phyloP scores from a whole-genome alignment of 208 protist genomes.

The Novymonas esmeraldas region DNA sequence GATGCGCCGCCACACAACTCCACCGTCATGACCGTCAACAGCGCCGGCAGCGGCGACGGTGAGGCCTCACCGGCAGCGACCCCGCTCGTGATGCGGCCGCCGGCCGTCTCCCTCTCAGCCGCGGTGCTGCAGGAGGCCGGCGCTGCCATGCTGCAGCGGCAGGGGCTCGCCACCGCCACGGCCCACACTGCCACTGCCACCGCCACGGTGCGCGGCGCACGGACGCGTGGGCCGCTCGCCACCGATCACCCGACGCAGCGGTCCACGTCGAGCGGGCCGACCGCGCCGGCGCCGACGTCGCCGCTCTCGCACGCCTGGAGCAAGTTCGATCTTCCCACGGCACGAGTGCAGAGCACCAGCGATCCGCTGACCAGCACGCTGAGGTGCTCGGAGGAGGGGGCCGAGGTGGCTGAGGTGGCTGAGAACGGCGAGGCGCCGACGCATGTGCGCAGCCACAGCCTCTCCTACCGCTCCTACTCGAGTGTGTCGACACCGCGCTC shows the following conservation, averaged over 20 bases:
- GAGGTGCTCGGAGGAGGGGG: slow-evolving; percentile 15
- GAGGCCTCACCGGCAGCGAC: slow-evolving; percentile 2
- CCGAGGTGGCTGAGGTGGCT: slow-evolving; percentile 5
- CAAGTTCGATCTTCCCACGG: too few relatives aligned
- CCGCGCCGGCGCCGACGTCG: neutral
- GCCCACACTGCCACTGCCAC: neutral
- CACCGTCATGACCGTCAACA: slow-evolving; percentile 8
- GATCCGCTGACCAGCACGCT: slow-evolving; percentile 3
- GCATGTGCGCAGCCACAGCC: slow-evolving; percentile 12
- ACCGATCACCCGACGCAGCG: neutral
- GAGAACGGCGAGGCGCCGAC: neutral
- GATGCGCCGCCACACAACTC: slow-evolving; percentile 3
- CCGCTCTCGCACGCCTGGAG: neutral
- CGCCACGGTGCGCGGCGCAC: neutral
- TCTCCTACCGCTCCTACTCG: slow-evolving; percentile 30
- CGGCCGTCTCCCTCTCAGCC: slow-evolving; percentile 9
- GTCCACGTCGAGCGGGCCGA: slow-evolving; percentile 5
- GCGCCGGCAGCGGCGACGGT: slow-evolving; percentile 4
- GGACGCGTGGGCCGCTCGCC: neutral
- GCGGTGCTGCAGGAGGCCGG: slow-evolving; percentile 21
- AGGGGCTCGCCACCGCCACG: neutral
- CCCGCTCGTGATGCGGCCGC: slow-evolving; percentile 7
- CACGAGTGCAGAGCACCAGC: slow-evolving; percentile 7
- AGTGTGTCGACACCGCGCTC: slow-evolving; percentile 36
- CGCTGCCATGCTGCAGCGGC: neutral